phyloP scores from a whole-genome alignment of 176 grass and related monocot species.

The Rhynchospora breviuscula region DNA sequence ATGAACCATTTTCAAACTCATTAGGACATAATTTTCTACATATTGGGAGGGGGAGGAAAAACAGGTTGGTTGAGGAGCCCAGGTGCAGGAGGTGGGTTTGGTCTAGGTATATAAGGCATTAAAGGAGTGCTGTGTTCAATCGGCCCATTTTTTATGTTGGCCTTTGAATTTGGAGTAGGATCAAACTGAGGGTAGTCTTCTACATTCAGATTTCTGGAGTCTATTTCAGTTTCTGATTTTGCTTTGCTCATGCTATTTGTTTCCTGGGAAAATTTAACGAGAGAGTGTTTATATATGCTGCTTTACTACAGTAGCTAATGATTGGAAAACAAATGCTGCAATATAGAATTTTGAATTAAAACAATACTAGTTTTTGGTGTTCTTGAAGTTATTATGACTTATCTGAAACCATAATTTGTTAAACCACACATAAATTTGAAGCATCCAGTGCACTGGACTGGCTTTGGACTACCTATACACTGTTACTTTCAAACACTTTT shows the following conservation, averaged over 20 bases:
- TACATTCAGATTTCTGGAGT: conserved; percentile 16
- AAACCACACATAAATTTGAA: background rate
- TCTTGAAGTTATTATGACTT: background rate
- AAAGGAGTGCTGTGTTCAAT: conserved; percentile 66
- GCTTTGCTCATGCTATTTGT: background rate
- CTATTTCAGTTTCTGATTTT: conserved; percentile 13
- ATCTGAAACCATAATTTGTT: background rate
- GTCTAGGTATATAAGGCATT: conserved; percentile 54
- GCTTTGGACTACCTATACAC: background rate
- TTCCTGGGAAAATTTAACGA: conserved; percentile 39
- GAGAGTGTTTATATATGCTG: background rate
- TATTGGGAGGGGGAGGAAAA: background rate
- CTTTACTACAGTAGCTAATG: background rate
- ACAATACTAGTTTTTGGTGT: background rate
- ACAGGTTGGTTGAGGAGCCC: conserved; percentile 12
- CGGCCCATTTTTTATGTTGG: conserved; percentile 41
- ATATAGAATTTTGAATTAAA: background rate
- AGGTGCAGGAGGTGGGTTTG: conserved; percentile 30
- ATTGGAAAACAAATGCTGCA: background rate
- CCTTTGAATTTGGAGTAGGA: conserved; percentile 55
- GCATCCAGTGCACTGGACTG: background rate
- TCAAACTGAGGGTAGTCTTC: conserved; percentile 57
- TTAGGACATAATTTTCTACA: background rate
- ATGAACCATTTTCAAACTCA: background rate
- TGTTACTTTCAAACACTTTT: background rate